Base-by-base conservation (phyloP, 2,329 filamentous ascomycete genomes). In the Botrytis elliptica region DNA sequence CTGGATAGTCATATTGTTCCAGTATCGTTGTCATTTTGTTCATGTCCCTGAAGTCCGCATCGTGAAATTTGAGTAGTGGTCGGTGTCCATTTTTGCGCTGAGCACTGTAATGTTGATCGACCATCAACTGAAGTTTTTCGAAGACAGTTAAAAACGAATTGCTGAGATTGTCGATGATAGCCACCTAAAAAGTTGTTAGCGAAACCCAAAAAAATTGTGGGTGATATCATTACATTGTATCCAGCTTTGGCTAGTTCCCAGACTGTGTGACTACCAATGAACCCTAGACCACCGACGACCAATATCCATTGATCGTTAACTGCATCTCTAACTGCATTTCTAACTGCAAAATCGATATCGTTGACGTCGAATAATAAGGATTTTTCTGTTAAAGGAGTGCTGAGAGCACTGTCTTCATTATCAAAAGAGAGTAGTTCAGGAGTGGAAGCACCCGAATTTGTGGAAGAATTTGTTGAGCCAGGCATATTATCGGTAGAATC, bases 211-310 rank as follows among this genome's bases (percentile, higher is more conserved):
- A n/a, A 36, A 59, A 18, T 42, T 42, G 49, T 36, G 36, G 25
- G 62, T 29, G 46, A 55, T 55, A 38, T 36, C 29, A 71, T 60
- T 76, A 78, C 77, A 75, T 84, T 85, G 77, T 85, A 84, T 66
- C 85, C 83, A 70, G 83, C 84, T 73, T 86, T 85, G 67, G 86
- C 82, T 62, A 86, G 78, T 76, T 86, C 85, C 40, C 85, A 81
- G 16, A 83, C 82, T 8, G 85, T 86, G 78, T 86, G 85, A n/a
- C 83, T 85, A 40, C 85, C 85, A 64, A 86, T 86, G 76, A 85
- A 86, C 1, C 85, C 85, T 46, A 84, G 81, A 14, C 85, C 85
- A 57, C 85, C 85, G 40, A 85, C 82, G n/a, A 86, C 85, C 79
- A 86, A 75, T 70, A 81, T 81, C 64, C 78, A 75, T 64, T 75